Conservation (phyloP, 768 basidiomycete species). For the Hydnomerulius pinastri region DNA sequence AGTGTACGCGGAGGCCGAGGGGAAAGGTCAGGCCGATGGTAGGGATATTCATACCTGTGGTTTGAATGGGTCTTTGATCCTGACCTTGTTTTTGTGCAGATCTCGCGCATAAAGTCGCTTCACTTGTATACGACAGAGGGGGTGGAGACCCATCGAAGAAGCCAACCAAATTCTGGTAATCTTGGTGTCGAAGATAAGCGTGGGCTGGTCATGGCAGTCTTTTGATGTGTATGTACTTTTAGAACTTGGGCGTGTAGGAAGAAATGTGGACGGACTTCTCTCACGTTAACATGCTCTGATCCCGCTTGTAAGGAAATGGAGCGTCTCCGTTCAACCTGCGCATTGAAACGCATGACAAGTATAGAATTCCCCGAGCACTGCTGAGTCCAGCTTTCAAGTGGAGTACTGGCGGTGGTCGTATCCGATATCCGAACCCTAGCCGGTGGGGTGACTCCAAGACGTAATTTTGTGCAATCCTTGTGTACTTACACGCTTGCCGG, state of each 20-base stretch:
- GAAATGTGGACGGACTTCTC: not conserved
- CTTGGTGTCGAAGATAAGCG: not conserved
- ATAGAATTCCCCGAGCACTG: no score
- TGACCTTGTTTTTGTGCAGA: slow-evolving; percentile 44
- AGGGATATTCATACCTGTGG: slow-evolving; percentile 4
- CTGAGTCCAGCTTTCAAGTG: no score
- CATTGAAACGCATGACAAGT: no score
- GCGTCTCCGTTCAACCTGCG: no score
- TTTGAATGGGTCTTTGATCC: not conserved
- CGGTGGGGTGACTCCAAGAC: slow-evolving; percentile 12
- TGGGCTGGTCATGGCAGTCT: not conserved
- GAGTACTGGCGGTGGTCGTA: not conserved
- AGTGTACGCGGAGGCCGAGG: slow-evolving; percentile 91
- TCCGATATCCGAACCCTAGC: slow-evolving; percentile 5
- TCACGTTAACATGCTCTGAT: no score
- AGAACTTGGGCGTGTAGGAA: not conserved
- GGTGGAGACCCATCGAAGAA: slow-evolving; percentile 76
- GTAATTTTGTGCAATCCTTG: slow-evolving; percentile 21
- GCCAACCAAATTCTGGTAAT: slow-evolving; percentile 77
- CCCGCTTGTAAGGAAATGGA: no score
- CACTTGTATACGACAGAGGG: slow-evolving; percentile 79
- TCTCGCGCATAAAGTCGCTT: slow-evolving; percentile 83
- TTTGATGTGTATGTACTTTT: slow-evolving; percentile 10
- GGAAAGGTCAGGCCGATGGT: slow-evolving; percentile 82
- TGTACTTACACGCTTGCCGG: no score